Evolutionary conservation across 2,329 filamentous ascomycete genomes (phyloP).

Genomic region (Trichoderma arundinaceum): DNA sequence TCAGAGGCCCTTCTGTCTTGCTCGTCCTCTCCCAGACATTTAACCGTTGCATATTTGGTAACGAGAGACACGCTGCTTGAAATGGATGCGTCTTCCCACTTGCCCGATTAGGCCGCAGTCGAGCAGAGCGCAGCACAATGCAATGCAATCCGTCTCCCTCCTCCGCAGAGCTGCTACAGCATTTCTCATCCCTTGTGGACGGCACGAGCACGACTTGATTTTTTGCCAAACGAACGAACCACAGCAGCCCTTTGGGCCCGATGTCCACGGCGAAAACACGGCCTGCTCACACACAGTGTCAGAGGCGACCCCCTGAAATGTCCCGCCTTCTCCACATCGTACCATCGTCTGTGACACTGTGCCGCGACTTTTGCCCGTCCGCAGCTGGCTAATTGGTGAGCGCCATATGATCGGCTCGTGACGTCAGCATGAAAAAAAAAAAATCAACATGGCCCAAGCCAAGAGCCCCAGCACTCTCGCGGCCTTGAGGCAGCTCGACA

Average conservation of each 20-base stretch:
- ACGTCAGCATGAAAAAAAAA: conserved; percentile 30
- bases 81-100: conserved; percentile 30
- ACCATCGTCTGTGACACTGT: conserved; percentile 27
- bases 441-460: conserved; percentile 1
- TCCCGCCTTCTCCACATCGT: conserved; percentile 23
- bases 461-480: no score
- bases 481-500: background rate
- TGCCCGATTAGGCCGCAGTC: conserved; percentile 17
- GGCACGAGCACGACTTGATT: background rate
- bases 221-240: background rate
- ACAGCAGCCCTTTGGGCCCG: background rate
- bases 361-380: conserved; percentile 23
- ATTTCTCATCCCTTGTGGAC: background rate
- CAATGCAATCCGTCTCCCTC: conserved; percentile 9
- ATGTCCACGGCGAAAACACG: conserved; percentile 16
- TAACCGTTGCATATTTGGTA: background rate
- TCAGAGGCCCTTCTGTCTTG: background rate
- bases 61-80: conserved; percentile 12
- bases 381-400: conserved; percentile 23
- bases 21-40: conserved; percentile 6
- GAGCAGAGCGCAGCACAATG: background rate
- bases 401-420: conserved; percentile 31
- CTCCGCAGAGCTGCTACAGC: background rate
- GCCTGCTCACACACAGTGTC: conserved; percentile 25
- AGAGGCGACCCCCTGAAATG: conserved; percentile 30